These are phyloP conservation scores for Alternaria brassicicola DNA, from an alignment of 2,329 filamentous ascomycete species.

Conservation along the genomic window DNA sequence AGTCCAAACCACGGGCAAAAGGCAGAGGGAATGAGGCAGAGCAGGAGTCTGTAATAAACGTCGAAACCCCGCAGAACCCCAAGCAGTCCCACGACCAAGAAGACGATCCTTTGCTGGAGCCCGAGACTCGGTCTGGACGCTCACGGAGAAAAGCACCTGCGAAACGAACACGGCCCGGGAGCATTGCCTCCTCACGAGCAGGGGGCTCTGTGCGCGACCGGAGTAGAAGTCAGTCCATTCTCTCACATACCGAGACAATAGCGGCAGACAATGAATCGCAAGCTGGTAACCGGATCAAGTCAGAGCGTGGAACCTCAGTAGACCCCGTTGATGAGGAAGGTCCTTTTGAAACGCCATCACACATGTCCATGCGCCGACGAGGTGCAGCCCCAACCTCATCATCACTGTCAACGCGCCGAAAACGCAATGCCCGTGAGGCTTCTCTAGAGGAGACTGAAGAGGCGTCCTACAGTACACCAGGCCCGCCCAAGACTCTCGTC, in stretches of 20 bases:
- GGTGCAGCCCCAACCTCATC: constrained; percentile 23
- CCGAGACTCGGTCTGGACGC: constrained; percentile 38
- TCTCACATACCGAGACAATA: constrained; percentile 53
- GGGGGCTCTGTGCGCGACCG: constrained; percentile 52
- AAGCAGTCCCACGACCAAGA: constrained; percentile 22
- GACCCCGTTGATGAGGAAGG: constrained; percentile 49
- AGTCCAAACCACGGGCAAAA: constrained; percentile 33
- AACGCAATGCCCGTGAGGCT: constrained; percentile 46
- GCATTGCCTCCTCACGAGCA: constrained; percentile 55
- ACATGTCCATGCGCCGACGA: constrained; percentile 42
- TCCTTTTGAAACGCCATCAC: constrained; percentile 33
- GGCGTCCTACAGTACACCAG: constrained; percentile 30
- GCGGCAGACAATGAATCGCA: constrained; percentile 50
- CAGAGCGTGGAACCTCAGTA: constrained; percentile 55
- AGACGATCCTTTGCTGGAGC: constrained; percentile 34
- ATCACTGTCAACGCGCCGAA: constrained; percentile 50
- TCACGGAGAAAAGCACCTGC: constrained; percentile 39
- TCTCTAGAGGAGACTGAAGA: constrained; percentile 43
- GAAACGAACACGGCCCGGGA: constrained; percentile 45
- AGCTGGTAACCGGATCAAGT: constrained; percentile 52
- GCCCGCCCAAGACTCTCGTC: constrained; percentile 43
- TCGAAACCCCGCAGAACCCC: constrained; percentile 22
- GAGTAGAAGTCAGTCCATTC: constrained; percentile 57
- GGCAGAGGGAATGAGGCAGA: constrained; percentile 36
- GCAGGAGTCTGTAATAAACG: constrained; percentile 17